Percentiles rank a stretch among this genome's conserved stretches.
Conservation (phyloP, 2,329 filamentous ascomycete species). For the Hortaea sp. region DNA sequence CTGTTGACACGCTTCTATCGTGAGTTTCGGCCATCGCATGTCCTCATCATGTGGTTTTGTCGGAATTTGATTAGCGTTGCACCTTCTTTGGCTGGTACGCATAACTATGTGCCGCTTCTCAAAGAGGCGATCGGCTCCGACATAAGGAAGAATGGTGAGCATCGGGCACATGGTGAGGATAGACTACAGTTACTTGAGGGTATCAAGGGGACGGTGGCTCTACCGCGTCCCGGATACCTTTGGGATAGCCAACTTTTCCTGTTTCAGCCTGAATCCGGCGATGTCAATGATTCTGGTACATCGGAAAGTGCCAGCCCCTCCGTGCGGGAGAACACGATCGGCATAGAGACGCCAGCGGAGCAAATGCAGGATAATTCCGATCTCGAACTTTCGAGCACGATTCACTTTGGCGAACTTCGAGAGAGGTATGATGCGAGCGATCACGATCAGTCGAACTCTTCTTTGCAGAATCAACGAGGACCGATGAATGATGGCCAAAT, state of each 20-base stretch:
- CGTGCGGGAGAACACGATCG: too few relatives aligned
- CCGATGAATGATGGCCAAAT: not conserved
- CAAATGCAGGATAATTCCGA: not conserved
- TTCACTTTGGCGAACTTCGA: not conserved
- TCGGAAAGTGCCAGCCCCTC: too few relatives aligned
- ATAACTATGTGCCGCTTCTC: constrained; percentile 11
- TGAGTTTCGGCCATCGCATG: constrained; percentile 17
- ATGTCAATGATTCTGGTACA: not conserved
- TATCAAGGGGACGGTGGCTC: not conserved
- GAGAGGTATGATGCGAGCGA: not conserved
- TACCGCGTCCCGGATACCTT: constrained; percentile 6
- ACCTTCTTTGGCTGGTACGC: constrained; percentile 9
- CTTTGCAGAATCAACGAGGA: not conserved
- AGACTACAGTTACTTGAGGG: not conserved
- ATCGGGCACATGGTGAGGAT: not conserved
- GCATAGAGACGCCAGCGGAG: not conserved
- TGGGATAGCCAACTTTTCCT: constrained; percentile 2
- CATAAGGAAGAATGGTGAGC: constrained; percentile 11
- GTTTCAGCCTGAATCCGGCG: not conserved
- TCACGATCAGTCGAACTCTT: not conserved
- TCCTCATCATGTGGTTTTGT: constrained; percentile 17
- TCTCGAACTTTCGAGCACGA: not conserved
- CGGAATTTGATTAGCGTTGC: constrained; percentile 9
- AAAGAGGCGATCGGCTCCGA: constrained; percentile 18
- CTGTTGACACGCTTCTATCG: constrained; percentile 18